These are phyloP conservation scores for Gypsophila paniculata DNA, from an alignment of 179 eudicot species.

Conservation along the genomic window DNA sequence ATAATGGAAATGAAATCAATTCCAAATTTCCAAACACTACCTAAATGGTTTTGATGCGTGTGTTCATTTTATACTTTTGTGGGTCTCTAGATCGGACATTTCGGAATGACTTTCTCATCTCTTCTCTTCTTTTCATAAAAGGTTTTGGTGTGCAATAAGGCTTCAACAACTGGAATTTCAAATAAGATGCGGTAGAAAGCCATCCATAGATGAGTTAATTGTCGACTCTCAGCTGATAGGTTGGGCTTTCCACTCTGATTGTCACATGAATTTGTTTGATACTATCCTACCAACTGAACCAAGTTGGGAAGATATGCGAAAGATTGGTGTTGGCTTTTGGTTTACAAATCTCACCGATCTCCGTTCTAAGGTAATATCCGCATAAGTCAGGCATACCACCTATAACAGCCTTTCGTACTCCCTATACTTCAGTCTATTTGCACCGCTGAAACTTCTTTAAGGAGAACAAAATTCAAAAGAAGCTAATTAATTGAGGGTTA, in stretches of 20 bases:
- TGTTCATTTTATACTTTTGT: constrained; percentile 5
- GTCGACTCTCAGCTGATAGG: constrained; percentile 58
- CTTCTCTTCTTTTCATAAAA: constrained; percentile 26
- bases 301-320: constrained; percentile 92
- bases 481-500: not conserved
- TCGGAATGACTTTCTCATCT: constrained; percentile 10
- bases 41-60: not conserved
- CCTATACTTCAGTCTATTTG: not conserved
- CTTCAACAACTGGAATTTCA: constrained; percentile 58
- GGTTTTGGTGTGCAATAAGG: constrained; percentile 90
- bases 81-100: constrained; percentile 7
- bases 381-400: constrained; percentile 13
- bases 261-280: constrained; percentile 73
- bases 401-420: constrained; percentile 5
- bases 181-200: constrained; percentile 46
- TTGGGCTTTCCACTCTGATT: constrained; percentile 98
- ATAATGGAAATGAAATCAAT: no score
- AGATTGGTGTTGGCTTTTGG: constrained; percentile 85
- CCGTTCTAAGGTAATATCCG: constrained; percentile 62
- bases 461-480: not conserved
- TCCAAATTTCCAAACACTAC: no score
- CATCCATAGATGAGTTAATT: constrained; percentile 51
- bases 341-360: constrained; percentile 62
- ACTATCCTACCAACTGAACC: constrained; percentile 64
- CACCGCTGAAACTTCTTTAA: not conserved